Percentiles rank a stretch among this genome's conserved stretches.
phyloP scores from a whole-genome alignment of 805 yeast genomes.

The Tetrapisispora iriomotensis region DNA sequence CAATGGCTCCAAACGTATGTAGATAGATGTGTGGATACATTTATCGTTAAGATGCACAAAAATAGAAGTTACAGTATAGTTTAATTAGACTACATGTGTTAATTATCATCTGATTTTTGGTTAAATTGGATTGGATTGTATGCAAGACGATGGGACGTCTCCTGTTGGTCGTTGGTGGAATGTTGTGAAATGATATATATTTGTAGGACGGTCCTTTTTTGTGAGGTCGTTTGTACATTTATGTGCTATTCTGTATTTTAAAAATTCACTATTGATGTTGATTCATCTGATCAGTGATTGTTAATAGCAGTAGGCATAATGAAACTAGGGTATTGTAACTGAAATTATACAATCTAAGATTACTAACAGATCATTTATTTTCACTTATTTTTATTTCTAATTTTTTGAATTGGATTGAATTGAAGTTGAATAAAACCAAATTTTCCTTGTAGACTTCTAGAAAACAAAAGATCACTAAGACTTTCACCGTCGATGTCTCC shows the following conservation, averaged over 20 bases:
- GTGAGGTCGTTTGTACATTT: no score
- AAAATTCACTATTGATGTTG: slow-evolving; percentile 12
- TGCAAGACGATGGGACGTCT: no score
- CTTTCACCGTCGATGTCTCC: slow-evolving; percentile 90
- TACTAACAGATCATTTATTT: slow-evolving; percentile 4
- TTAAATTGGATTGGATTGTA: no score
- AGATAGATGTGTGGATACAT: slow-evolving; percentile 2
- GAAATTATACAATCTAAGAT: background rate
- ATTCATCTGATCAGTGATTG: slow-evolving; percentile 3
- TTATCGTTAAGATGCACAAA: background rate
- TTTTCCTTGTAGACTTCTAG: slow-evolving; percentile 60
- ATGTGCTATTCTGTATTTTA: slow-evolving; percentile 20
- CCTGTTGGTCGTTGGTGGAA: no score
- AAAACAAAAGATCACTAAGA: slow-evolving; percentile 75
- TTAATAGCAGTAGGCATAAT: slow-evolving; percentile 8
- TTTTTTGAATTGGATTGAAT: background rate
- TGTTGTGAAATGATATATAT: no score
- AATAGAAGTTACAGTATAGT: slow-evolving; percentile 3
- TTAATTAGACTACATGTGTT: background rate
- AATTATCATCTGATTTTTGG: no score
- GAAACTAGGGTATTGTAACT: slow-evolving; percentile 11
- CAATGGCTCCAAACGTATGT: slow-evolving; percentile 89
- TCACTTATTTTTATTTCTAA: background rate
- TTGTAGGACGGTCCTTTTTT: no score
- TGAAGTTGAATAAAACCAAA: no score